Evolutionary conservation across 2,329 filamentous ascomycete genomes (phyloP).

Genomic region (Diplodia mutila): DNA sequence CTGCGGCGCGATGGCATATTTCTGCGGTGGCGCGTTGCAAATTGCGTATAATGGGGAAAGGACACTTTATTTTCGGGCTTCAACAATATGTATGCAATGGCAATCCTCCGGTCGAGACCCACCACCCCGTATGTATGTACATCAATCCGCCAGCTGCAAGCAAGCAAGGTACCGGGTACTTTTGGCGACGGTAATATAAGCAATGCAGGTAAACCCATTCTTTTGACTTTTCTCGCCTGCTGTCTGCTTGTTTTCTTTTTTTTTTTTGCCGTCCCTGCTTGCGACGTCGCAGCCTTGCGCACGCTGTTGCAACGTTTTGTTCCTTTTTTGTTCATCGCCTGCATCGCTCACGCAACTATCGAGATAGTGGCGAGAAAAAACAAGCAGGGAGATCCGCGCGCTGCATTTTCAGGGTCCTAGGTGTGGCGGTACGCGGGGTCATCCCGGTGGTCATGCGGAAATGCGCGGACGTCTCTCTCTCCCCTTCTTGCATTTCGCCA

Average conservation of each 20-base stretch:
- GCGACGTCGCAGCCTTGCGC: no score
- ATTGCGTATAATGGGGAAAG: neutral
- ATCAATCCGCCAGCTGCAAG: no score
- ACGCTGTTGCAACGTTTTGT: neutral
- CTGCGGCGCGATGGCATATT: neutral
- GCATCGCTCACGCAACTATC: neutral
- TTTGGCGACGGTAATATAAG: neutral
- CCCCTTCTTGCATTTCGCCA: no score
- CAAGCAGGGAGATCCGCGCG: neutral
- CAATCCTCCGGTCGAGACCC: neutral
- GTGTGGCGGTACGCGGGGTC: no score
- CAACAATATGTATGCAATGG: neutral
- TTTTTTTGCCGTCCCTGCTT: neutral
- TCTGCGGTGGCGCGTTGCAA: neutral
- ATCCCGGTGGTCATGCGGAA: neutral
- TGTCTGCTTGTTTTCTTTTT: neutral
- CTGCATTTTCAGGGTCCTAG: neutral
- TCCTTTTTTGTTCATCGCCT: neutral
- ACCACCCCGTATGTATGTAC: neutral
- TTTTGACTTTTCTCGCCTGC: neutral
- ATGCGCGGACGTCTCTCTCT: neutral
- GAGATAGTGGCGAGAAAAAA: neutral
- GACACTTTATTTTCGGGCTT: neutral
- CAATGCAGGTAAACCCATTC: no score
- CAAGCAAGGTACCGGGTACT: neutral